Base-by-base conservation (phyloP, 2,329 filamentous ascomycete species). In the Hypomyces perniciosus region DNA sequence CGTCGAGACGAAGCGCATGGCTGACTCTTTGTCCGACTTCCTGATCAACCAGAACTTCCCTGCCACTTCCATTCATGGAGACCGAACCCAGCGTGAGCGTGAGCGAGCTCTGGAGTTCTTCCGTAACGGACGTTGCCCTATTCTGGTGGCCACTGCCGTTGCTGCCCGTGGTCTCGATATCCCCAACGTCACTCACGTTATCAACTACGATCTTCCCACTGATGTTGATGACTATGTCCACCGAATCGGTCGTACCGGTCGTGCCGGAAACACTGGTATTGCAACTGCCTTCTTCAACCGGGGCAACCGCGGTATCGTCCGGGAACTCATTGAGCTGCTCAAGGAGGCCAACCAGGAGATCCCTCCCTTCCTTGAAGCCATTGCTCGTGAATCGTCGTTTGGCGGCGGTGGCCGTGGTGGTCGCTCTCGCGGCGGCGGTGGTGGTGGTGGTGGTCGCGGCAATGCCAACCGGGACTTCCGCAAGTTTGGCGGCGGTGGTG, bases 281-380 rank as follows among this genome's bases (percentile, higher is more conserved):
- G 89, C 93, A 5, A 99, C 93, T 62, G 93, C 93, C 51, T 99
- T 99, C 81, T 97, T 99, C 86, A 99, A 99, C 83, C 92, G 93
- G 68, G 92, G 92, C 66, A 99, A 99, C 80, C 90, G 93, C 64
- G 93, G 93, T 74, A 90, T 99, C 61, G 93, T 97, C 58, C 88
- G 93, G 60, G 93, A 97, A 63, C 84, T 99, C 55, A 82, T 99
- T 62, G 93, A 99, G n/a, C 84, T 99, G 29, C 82, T 99, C 60
- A 97, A 97, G 80, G 93, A 99, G 72, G 93, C 93, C 60, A 95
- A 99, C 77, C 93, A 99, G 72, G 93, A 99, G 66, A 83, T 97
- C 56, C 93, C 93, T 31, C 69, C 80, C 44, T 99, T 97, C 83
- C 80, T 99, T 54, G 93, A 99, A 80, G 95, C 88, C 66, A 96